Evolutionary conservation across 2,329 filamentous ascomycete species (phyloP).

Genomic region (Colletotrichum karsti): DNA sequence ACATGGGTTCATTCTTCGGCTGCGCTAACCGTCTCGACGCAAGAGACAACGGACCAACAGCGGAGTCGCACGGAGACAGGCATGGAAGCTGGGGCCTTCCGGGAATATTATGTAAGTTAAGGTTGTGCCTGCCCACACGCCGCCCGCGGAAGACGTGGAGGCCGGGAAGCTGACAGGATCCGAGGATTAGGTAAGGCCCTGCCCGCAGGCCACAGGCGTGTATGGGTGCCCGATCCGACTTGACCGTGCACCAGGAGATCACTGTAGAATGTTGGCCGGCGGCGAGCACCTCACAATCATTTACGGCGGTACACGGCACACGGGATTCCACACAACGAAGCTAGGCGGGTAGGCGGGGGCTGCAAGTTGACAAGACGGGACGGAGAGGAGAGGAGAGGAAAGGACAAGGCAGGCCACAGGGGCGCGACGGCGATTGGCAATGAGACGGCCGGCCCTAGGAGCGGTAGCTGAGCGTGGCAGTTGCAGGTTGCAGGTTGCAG

Average conservation of each 20-base stretch:
- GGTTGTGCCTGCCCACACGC: no score
- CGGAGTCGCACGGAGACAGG: neutral
- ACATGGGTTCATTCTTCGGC: neutral
- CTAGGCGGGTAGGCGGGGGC: neutral
- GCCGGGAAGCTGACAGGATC: neutral
- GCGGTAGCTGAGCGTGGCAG: neutral
- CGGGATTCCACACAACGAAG: no score
- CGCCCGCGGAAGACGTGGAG: neutral
- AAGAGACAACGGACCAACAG: neutral
- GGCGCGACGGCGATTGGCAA: no score
- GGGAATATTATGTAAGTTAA: slow-evolving; percentile 1
- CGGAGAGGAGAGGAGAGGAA: no score
- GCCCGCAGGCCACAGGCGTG: neutral
- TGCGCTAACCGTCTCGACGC: neutral
- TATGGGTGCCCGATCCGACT: neutral
- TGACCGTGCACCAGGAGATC: neutral
- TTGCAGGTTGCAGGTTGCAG: slow-evolving; percentile 1
- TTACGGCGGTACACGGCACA: no score
- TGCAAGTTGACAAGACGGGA: neutral
- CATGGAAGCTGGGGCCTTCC: neutral
- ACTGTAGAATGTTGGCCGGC: neutral
- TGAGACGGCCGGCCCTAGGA: no score
- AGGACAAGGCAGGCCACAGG: neutral
- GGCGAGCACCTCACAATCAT: neutral
- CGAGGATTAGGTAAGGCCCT: neutral